Percentiles rank a stretch among this genome's conserved stretches.
Evolutionary conservation across 2,329 filamentous ascomycete species (phyloP).

Genomic region (Scedosporium boydii): DNA sequence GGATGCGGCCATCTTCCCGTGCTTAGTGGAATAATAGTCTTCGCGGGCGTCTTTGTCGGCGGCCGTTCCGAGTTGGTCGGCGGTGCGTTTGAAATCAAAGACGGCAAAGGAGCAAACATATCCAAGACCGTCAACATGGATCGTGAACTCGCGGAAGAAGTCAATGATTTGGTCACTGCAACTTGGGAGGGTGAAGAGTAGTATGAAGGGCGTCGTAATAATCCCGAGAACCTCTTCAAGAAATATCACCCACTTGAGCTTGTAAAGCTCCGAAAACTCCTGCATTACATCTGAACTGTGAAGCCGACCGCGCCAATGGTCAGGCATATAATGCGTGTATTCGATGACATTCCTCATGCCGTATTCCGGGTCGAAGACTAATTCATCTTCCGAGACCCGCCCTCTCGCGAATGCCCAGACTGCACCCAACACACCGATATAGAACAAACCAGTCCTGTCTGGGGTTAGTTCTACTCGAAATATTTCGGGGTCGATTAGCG

Average conservation of each 20-base stretch:
- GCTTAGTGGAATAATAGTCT: conserved; percentile 90
- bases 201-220: conserved; percentile 79
- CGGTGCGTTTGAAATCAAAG: conserved; percentile 87
- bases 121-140: conserved; percentile 91
- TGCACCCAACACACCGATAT: conserved; percentile 71
- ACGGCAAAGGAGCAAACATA: conserved; percentile 97
- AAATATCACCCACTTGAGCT: conserved; percentile 87
- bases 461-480: conserved; percentile 88
- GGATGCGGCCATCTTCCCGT: conserved; percentile 97
- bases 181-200: conserved; percentile 76
- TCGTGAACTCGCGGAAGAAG: conserved; percentile 95
- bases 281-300: conserved; percentile 88
- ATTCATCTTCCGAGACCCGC: conserved; percentile 76
- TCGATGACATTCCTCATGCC: conserved; percentile 82
- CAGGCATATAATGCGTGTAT: conserved; percentile 85
- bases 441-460: conserved; percentile 84
- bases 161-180: conserved; percentile 91
- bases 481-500: conserved; percentile 80
- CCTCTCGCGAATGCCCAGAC: conserved; percentile 79
- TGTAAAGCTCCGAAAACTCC: conserved; percentile 85
- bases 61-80: conserved; percentile 32
- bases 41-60: conserved; percentile 60
- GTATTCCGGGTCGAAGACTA: conserved; percentile 86
- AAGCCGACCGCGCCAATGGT: conserved; percentile 80
- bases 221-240: conserved; percentile 88